These are phyloP conservation scores for Silene coronaria DNA, from an alignment of 179 eudicot species.

Conservation along the genomic window DNA sequence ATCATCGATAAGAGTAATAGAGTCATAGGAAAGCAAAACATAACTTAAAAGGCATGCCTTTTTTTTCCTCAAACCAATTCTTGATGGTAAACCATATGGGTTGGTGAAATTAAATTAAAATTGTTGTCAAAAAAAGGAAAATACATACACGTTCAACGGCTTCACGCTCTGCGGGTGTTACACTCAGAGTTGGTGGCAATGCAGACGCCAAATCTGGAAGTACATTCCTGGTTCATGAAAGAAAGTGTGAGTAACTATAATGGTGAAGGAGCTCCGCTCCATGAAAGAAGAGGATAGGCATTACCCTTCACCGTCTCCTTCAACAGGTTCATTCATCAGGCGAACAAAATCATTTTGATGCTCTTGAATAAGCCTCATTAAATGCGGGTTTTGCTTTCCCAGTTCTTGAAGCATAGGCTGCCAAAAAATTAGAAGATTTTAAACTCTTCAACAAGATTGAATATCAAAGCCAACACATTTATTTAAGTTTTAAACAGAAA, in stretches of 20 bases:
- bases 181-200: slow-evolving; percentile 71
- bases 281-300: slow-evolving; percentile 14
- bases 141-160: slow-evolving; percentile 85
- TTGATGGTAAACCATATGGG: not conserved
- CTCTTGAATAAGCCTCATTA: slow-evolving; percentile 88
- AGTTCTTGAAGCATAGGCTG: slow-evolving; percentile 99
- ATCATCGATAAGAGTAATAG: not conserved
- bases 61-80: not conserved
- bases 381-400: slow-evolving; percentile 89
- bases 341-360: slow-evolving; percentile 92
- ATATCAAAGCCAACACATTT: slow-evolving; percentile 1
- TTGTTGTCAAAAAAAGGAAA: not conserved
- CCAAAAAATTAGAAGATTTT: slow-evolving; percentile 18
- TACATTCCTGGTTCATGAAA: slow-evolving; percentile 42
- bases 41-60: not conserved
- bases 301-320: slow-evolving; percentile 65
- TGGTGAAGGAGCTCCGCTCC: not conserved
- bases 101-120: not conserved
- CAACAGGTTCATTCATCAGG: slow-evolving; percentile 87
- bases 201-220: slow-evolving; percentile 62
- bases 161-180: slow-evolving; percentile 88
- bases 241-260: not conserved
- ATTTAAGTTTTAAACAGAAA: not conserved
- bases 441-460: not conserved
- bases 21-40: no score